A percentile compares a stretch with the other conserved stretches of the same genome.
Evolutionary conservation across 2,329 filamentous ascomycete species (phyloP).

Genomic region (Ophiostoma sp.): DNA sequence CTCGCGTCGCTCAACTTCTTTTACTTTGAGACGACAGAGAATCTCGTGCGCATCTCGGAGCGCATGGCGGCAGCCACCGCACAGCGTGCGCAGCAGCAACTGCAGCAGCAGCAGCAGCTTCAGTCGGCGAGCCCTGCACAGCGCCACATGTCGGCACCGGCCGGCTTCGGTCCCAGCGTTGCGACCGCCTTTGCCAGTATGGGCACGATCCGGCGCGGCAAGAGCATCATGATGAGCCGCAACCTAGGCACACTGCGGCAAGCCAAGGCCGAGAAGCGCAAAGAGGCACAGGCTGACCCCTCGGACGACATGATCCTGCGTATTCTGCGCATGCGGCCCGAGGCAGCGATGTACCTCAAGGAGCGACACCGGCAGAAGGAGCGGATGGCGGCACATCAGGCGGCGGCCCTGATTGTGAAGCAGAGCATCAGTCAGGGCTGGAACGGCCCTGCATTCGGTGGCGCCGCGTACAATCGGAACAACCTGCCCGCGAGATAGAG

Average conservation of each 20-base stretch:
- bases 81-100: constrained; percentile 66
- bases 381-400: constrained; percentile 79
- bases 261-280: constrained; percentile 91
- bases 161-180: constrained; percentile 45
- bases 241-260: constrained; percentile 95
- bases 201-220: constrained; percentile 59
- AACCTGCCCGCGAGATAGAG: constrained; percentile 43
- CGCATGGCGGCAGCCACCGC: constrained; percentile 87
- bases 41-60: constrained; percentile 89
- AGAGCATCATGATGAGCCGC: constrained; percentile 87
- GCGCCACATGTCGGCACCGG: constrained; percentile 36
- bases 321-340: constrained; percentile 89
- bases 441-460: constrained; percentile 39
- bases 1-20: constrained; percentile 96
- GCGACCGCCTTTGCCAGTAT: constrained; percentile 60
- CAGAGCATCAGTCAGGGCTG: constrained; percentile 69
- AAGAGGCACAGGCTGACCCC: constrained; percentile 91
- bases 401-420: constrained; percentile 88
- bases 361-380: constrained; percentile 93
- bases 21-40: constrained; percentile 90
- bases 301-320: constrained; percentile 97
- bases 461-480: constrained; percentile 40
- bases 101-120: constrained; percentile 52
- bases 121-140: constrained; percentile 44
- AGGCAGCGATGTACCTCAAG: constrained; percentile 79